These are phyloP conservation scores for Brassica balearica DNA, from an alignment of 441 rosid species.

Conservation along the genomic window DNA sequence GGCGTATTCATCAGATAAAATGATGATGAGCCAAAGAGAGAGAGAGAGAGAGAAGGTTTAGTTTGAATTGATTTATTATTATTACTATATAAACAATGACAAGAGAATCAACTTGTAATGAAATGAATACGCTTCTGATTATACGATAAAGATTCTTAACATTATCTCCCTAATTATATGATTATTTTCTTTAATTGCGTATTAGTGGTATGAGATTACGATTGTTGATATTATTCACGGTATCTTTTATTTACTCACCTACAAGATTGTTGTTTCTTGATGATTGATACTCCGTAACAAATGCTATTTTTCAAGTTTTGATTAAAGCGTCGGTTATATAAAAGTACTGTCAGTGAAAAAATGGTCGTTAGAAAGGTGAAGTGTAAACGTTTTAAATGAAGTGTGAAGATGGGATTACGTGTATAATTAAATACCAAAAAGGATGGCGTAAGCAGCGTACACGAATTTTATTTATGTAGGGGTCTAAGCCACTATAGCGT, in stretches of 20 bases:
- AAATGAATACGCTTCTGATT: constrained; percentile 32
- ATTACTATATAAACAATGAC: not conserved
- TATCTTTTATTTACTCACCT: not conserved
- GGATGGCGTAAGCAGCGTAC: constrained; percentile 11
- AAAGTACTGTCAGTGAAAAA: not conserved
- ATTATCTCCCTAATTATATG: not conserved
- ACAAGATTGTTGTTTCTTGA: not conserved
- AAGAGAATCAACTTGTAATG: constrained; percentile 38
- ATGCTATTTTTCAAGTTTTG: not conserved
- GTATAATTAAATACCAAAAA: constrained; percentile 5
- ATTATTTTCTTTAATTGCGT: constrained; percentile 1
- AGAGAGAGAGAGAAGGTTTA: not conserved
- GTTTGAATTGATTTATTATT: constrained; percentile 26
- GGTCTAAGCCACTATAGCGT: constrained; percentile 16
- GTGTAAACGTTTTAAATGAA: constrained; percentile 18
- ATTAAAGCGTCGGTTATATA: not conserved
- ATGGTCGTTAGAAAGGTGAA: constrained; percentile 13
- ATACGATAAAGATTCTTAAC: not conserved
- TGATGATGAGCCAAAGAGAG: constrained; percentile 30
- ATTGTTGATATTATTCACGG: not conserved
- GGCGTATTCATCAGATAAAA: constrained; percentile 38
- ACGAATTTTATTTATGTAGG: not conserved
- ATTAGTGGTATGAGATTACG: constrained; percentile 18
- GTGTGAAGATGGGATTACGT: constrained; percentile 38
- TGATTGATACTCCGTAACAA: not conserved